phyloP scores from a whole-genome alignment of 2,329 filamentous ascomycete genomes.

The Claviceps pazoutovae region DNA sequence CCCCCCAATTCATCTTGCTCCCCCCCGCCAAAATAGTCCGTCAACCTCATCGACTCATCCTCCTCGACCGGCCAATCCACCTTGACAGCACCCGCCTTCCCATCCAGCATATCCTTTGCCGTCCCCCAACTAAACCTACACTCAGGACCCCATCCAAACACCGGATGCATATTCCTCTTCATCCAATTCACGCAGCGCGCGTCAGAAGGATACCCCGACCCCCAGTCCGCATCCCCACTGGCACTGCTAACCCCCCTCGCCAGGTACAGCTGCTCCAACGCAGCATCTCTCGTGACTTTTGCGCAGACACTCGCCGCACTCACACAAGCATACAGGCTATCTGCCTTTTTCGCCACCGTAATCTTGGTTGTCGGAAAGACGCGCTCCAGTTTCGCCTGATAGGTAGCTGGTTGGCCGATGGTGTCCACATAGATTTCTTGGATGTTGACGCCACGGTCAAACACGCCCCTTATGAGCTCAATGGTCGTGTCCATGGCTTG shows the following conservation, averaged over 20 bases:
- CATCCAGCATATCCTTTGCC: slow-evolving; percentile 80
- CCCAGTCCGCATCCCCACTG: slow-evolving; percentile 46
- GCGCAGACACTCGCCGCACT: slow-evolving; percentile 89
- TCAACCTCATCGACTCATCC: slow-evolving; percentile 55
- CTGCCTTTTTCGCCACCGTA: slow-evolving; percentile 80
- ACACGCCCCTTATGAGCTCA: slow-evolving; percentile 62
- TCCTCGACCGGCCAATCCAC: slow-evolving; percentile 77
- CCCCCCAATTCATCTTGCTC: slow-evolving; percentile 52
- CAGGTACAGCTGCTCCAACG: slow-evolving; percentile 66
- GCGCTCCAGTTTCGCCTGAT: slow-evolving; percentile 72
- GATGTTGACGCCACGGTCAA: slow-evolving; percentile 67
- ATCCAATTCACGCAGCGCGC: slow-evolving; percentile 69
- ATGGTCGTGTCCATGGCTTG: slow-evolving; percentile 91
- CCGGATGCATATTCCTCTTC: slow-evolving; percentile 71
- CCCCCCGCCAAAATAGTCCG: slow-evolving; percentile 53
- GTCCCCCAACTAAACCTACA: slow-evolving; percentile 95
- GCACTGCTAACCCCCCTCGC: slow-evolving; percentile 16
- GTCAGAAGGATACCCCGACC: slow-evolving; percentile 88
- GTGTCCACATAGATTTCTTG: slow-evolving; percentile 91
- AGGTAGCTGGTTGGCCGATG: slow-evolving; percentile 66
- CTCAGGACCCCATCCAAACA: slow-evolving; percentile 92
- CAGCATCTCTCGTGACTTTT: slow-evolving; percentile 88
- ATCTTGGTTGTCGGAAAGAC: slow-evolving; percentile 68
- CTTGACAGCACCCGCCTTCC: slow-evolving; percentile 50
- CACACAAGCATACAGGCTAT: slow-evolving; percentile 82